A percentile compares a stretch with the other conserved stretches of the same genome.
Evolutionary conservation across 2,329 filamentous ascomycete species (phyloP).

Genomic region (Penicillium sp.): DNA sequence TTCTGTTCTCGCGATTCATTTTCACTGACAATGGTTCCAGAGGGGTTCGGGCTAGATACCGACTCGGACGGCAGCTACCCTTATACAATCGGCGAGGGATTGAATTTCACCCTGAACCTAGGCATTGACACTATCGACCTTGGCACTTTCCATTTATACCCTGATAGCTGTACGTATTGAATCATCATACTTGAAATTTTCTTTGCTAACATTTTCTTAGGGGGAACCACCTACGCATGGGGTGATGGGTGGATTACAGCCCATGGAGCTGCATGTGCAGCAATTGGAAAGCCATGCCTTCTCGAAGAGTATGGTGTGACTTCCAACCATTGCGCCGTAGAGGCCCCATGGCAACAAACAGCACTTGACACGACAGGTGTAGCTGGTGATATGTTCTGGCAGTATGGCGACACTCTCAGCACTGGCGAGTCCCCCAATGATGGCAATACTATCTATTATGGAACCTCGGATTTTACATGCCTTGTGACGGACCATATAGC

Average conservation of each 20-base stretch:
- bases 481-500: conserved; percentile 34
- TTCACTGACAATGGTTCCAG: conserved; percentile 27
- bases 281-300: conserved; percentile 41
- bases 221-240: conserved; percentile 42
- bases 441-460: conserved; percentile 34
- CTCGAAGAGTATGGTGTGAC: conserved; percentile 44
- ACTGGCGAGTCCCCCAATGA: conserved; percentile 8
- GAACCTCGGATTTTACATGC: conserved; percentile 30
- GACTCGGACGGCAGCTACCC: conserved; percentile 55
- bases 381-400: conserved; percentile 37
- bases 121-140: conserved; percentile 57
- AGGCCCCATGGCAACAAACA: conserved; percentile 38
- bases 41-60: conserved; percentile 55
- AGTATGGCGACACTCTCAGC: conserved; percentile 33
- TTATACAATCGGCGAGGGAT: conserved; percentile 52
- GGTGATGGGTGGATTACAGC: conserved; percentile 50
- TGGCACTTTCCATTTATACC: conserved; percentile 57
- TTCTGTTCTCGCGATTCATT: background rate
- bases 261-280: conserved; percentile 43
- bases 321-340: conserved; percentile 27
- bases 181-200: background rate
- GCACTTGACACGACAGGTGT: conserved; percentile 35
- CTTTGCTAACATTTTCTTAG: conserved; percentile 16
- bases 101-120: conserved; percentile 54
- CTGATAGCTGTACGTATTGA: conserved; percentile 41